Conservation (phyloP, 2,329 filamentous ascomycete genomes). For the Ophiosphaerella korrae region DNA sequence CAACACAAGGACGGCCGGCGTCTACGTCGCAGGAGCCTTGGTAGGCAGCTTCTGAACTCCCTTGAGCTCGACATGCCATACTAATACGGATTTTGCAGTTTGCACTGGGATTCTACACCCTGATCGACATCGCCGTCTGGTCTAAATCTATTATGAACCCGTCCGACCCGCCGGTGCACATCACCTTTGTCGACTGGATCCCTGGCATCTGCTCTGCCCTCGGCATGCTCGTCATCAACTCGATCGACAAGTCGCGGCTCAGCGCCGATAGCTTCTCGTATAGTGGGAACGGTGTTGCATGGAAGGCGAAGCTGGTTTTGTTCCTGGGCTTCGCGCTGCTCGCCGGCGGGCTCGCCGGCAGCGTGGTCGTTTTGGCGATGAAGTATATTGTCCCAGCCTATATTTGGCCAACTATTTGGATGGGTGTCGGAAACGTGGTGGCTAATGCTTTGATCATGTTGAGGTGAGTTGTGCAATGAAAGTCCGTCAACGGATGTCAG, state of each 20-base stretch:
- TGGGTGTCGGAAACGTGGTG: slow-evolving; percentile 69
- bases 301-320: slow-evolving; percentile 71
- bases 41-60: slow-evolving; percentile 51
- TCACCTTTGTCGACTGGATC: slow-evolving; percentile 75
- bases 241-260: slow-evolving; percentile 70
- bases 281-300: slow-evolving; percentile 68
- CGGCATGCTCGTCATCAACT: slow-evolving; percentile 75
- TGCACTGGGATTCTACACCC: slow-evolving; percentile 71
- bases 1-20: slow-evolving; percentile 66
- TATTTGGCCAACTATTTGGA: slow-evolving; percentile 66
- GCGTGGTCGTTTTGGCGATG: slow-evolving; percentile 69
- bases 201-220: slow-evolving; percentile 71
- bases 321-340: slow-evolving; percentile 73
- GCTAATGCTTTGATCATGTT: slow-evolving; percentile 70
- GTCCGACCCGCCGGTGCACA: slow-evolving; percentile 60
- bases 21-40: slow-evolving; percentile 69
- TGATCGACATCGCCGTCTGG: slow-evolving; percentile 69
- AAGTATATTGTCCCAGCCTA: slow-evolving; percentile 69
- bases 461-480: slow-evolving; percentile 55
- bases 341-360: slow-evolving; percentile 69
- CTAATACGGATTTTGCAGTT: slow-evolving; percentile 55
- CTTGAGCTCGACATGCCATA: background rate
- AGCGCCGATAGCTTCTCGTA: slow-evolving; percentile 69
- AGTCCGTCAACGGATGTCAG: background rate
- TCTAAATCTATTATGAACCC: slow-evolving; percentile 67